These are phyloP conservation scores for Ophiostoma australiae DNA, from an alignment of 2,329 filamentous ascomycete genomes.

Conservation along the genomic window DNA sequence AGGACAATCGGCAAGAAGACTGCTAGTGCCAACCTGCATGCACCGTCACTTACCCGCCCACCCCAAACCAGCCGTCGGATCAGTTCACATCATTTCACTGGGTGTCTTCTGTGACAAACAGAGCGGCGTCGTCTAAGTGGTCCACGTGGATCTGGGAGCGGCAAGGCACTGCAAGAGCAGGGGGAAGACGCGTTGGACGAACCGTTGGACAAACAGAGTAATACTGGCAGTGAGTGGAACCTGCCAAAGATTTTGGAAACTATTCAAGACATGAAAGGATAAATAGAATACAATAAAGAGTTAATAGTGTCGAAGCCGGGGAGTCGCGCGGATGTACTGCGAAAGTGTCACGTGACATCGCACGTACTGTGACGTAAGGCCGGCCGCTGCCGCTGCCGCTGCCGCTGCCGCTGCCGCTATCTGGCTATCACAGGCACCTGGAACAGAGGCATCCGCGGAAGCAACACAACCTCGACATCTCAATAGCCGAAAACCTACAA, in stretches of 20 bases:
- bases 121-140: background rate
- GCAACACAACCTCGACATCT: background rate
- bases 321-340: background rate
- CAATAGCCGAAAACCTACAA: background rate
- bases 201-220: background rate
- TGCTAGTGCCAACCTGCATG: background rate
- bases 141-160: background rate
- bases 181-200: background rate
- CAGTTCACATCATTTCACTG: background rate
- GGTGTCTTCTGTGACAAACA: conserved; percentile 5
- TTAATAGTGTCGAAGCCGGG: too few relatives aligned
- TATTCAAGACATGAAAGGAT: too few relatives aligned
- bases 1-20: background rate
- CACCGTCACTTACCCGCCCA: background rate
- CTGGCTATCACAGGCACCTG: background rate
- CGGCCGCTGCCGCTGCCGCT: background rate
- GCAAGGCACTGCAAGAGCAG: background rate
- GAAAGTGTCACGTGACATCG: background rate
- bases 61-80: background rate
- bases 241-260: background rate
- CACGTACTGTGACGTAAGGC: background rate
- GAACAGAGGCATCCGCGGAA: background rate
- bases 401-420: background rate
- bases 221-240: background rate
- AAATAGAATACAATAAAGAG: too few relatives aligned